Evolutionary conservation across 306 rosid species (phyloP), one percentile per base, ranked within the genome.

Genomic region (Glycine latifolia): DNA sequence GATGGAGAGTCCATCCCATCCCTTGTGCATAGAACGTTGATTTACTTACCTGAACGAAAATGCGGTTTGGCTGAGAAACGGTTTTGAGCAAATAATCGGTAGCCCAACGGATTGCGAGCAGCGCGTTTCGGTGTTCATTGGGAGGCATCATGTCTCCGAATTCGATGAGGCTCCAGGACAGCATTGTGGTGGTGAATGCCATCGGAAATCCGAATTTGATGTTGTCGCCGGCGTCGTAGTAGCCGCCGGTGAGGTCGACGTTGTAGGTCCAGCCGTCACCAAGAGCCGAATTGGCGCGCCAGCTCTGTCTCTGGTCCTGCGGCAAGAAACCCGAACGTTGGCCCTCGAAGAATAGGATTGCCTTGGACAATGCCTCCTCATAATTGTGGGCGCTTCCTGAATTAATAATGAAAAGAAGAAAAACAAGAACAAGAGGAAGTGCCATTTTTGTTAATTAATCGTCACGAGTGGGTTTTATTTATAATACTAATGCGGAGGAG

Each of bases 221-320:
- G 79, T 95, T 95, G 46, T 95, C 99, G 0, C 99, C 99, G 80
- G 99, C 99, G 81, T 95, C 99, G 53, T 95, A 95, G 86, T 95
- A 95, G 0, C 99, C 97, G 43, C 99, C 99, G 53, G 92, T 88
- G 55, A 95, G 87, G 91, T 95, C 99, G 0, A 82, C 12, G 62
- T 82, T 84, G 87, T 89, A 82, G 14, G 89, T 86, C 92, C 91
- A 95, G 0, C 99, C 99, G 5, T 95, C 99, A 7, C 92, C 31
- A 0, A 95, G 88, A 6, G 89, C 99, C 0, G 99, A 95, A 54
- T 89, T 59, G 13, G 79, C 89, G 0, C 99, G 88, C 99, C 97
- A 93, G 8, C 56, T 67, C 8, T 65, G 62, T 10, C 94, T 76
- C 84, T 95, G 99, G 76, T 89, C 91, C 26, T 70, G 82, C 2